These are phyloP conservation scores for Cystobasidium sp. DNA, from an alignment of 1,284 basidiomycete genomes.

Conservation along the genomic window DNA sequence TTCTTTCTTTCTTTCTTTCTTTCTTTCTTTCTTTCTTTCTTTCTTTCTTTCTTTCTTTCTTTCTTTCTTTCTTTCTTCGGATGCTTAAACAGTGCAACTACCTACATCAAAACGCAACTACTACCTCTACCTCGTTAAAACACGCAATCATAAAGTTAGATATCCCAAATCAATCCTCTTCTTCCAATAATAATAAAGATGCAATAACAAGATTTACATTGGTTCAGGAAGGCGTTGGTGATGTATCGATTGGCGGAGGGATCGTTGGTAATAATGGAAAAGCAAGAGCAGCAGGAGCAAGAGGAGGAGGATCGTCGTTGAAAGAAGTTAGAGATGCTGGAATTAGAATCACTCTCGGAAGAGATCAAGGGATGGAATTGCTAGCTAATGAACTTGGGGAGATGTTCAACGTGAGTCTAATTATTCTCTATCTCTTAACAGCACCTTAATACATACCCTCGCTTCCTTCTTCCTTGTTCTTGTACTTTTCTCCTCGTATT, in stretches of 20 bases:
- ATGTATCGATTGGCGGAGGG: no score
- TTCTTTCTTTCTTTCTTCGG: no score
- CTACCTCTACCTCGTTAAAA: slow-evolving; percentile 26
- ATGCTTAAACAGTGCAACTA: slow-evolving; percentile 38
- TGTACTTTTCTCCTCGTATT: neutral
- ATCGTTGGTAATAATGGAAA: neutral
- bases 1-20: neutral
- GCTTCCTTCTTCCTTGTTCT: no score
- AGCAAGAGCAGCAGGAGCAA: neutral
- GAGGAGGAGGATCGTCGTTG: neutral
- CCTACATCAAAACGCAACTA: slow-evolving; percentile 39
- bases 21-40: neutral
- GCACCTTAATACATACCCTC: no score
- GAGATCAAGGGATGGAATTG: slow-evolving; percentile 3
- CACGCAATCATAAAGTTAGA: slow-evolving; percentile 28
- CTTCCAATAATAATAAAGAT: neutral
- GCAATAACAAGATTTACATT: neutral
- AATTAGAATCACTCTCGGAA: neutral
- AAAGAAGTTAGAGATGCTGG: slow-evolving; percentile 9
- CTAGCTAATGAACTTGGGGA: slow-evolving; percentile 6
- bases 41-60: neutral
- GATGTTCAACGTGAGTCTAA: slow-evolving; percentile 1
- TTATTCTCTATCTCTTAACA: no score
- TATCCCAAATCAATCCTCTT: neutral
- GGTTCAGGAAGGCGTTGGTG: neutral